These are phyloP conservation scores for Lactarius akahatsu DNA, from an alignment of 768 basidiomycete species.

Conservation along the genomic window DNA sequence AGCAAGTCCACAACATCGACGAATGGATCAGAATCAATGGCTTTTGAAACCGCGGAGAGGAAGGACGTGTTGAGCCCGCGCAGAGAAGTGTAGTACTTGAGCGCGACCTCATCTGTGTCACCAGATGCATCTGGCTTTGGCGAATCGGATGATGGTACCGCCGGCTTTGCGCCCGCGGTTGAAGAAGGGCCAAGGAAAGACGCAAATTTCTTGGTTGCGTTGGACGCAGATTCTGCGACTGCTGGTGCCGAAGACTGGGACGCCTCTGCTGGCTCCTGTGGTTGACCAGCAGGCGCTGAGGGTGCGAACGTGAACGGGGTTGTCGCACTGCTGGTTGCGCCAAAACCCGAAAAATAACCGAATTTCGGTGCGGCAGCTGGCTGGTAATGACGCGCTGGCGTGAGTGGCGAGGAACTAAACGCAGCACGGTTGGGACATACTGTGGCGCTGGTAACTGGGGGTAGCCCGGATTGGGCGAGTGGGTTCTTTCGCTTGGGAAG, in stretches of 20 bases:
- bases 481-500: conserved; percentile 53
- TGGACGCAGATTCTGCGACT: conserved; percentile 30
- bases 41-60: conserved; percentile 54
- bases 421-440: conserved; percentile 31
- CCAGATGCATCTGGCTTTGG: conserved; percentile 21
- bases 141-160: conserved; percentile 22
- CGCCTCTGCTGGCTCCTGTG: conserved; percentile 31
- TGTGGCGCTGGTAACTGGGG: conserved; percentile 32
- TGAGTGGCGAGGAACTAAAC: conserved; percentile 15
- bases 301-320: conserved; percentile 44
- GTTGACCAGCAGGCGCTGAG: conserved; percentile 32
- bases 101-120: conserved; percentile 33
- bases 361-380: conserved; percentile 44
- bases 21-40: conserved; percentile 69
- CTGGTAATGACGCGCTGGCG: conserved; percentile 13
- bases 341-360: conserved; percentile 54
- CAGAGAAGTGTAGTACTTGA: conserved; percentile 66
- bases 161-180: conserved; percentile 12
- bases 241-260: conserved; percentile 19
- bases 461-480: conserved; percentile 29
- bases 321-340: conserved; percentile 35
- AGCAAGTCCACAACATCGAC: conserved; percentile 56
- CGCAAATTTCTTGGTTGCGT: conserved; percentile 27
- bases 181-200: conserved; percentile 29
- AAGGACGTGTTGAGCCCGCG: conserved; percentile 73